These are phyloP conservation scores for Hemisphaericaspora lyxosophila DNA, from an alignment of 1,139 yeast genomes.

Conservation along the genomic window DNA sequence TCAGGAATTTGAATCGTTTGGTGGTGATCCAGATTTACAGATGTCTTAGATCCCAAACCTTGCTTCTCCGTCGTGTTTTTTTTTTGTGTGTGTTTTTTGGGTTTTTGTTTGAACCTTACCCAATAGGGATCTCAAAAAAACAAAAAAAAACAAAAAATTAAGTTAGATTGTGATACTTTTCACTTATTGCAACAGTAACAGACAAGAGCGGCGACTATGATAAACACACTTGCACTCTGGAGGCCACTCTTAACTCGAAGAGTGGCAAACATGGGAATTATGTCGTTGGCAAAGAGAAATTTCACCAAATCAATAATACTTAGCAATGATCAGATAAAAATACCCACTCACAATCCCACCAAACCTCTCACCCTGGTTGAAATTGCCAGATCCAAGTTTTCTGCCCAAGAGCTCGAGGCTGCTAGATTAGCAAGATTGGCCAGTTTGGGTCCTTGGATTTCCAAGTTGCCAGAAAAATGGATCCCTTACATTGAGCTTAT, in stretches of 20 bases:
- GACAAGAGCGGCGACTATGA: neutral
- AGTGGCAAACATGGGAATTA: neutral
- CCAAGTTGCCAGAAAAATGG: slow-evolving; percentile 64
- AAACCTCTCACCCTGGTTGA: slow-evolving; percentile 8
- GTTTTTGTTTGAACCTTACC: too few species aligned
- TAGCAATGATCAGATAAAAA: slow-evolving; percentile 3
- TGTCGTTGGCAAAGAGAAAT: slow-evolving; percentile 1
- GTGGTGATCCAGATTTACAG: slow-evolving; percentile 17
- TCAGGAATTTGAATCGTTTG: slow-evolving; percentile 34
- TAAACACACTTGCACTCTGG: neutral
- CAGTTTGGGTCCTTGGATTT: slow-evolving; percentile 58
- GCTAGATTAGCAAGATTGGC: slow-evolving; percentile 59
- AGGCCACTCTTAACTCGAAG: neutral
- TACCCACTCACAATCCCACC: slow-evolving; percentile 1
- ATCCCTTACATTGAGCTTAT: slow-evolving; percentile 90
- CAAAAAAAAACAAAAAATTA: too few species aligned
- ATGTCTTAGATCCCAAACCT: slow-evolving; percentile 13
- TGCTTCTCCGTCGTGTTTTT: too few species aligned
- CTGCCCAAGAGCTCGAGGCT: slow-evolving; percentile 53
- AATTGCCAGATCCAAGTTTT: slow-evolving; percentile 30
- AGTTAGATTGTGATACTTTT: too few species aligned
- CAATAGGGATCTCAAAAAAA: too few species aligned
- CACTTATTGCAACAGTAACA: too few species aligned
- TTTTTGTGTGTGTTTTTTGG: too few species aligned
- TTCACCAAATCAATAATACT: slow-evolving; percentile 3